These are phyloP conservation scores for Trypanosoma boissoni DNA, from an alignment of 208 protist genomes.

Conservation along the genomic window DNA sequence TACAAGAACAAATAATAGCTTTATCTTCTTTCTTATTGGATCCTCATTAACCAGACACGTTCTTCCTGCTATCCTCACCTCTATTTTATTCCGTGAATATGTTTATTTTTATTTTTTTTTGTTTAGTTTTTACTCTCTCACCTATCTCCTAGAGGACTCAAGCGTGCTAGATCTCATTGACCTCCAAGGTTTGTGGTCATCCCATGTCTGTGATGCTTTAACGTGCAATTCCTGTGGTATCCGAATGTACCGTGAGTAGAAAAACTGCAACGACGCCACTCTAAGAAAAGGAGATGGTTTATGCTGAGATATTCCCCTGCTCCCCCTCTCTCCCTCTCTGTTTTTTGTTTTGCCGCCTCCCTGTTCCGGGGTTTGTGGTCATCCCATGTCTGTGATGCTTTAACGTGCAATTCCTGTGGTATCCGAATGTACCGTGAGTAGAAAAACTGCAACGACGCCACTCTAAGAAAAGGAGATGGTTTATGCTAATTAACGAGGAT, in stretches of 20 bases:
- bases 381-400: conserved; percentile 25
- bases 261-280: conserved; percentile 52
- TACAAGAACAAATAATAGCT: no score
- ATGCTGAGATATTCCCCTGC: neutral
- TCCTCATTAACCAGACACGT: no score
- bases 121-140: neutral
- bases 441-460: conserved; percentile 54
- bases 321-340: neutral
- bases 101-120: conserved; percentile 2
- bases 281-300: neutral
- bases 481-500: neutral
- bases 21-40: no score
- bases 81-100: neutral
- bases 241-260: conserved; percentile 37
- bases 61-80: neutral
- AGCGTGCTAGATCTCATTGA: neutral
- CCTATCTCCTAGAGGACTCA: no score
- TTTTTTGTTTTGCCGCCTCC: neutral
- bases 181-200: neutral
- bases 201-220: conserved; percentile 24
- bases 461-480: conserved; percentile 14
- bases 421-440: conserved; percentile 44
- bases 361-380: neutral
- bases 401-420: conserved; percentile 75
- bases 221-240: conserved; percentile 82